Conservation (phyloP, 192 early-diverging fungal genomes). For the Backusella morwellensis region DNA sequence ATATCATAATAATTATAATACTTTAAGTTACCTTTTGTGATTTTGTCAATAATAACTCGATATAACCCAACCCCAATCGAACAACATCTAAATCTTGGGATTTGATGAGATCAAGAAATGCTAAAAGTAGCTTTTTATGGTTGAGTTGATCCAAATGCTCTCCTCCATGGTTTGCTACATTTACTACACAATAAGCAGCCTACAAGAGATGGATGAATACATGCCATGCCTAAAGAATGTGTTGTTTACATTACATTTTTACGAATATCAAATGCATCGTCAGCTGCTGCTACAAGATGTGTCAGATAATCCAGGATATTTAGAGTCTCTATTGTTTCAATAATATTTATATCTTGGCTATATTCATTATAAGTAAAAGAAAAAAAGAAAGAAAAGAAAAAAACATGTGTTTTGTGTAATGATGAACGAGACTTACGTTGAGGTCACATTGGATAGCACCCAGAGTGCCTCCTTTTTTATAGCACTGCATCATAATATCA, state of each 20-base stretch:
- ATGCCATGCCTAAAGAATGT: too few species aligned
- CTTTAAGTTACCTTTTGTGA: constrained; percentile 31
- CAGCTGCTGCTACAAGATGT: constrained; percentile 51
- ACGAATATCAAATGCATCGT: constrained; percentile 63
- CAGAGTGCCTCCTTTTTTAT: constrained; percentile 71
- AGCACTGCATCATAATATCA: constrained; percentile 28
- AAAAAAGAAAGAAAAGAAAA: too few species aligned
- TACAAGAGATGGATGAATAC: background rate
- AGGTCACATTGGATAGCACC: constrained; percentile 69
- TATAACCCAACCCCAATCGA: constrained; percentile 59
- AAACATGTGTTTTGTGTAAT: too few species aligned
- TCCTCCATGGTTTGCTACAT: constrained; percentile 18
- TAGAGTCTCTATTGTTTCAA: constrained; percentile 49
- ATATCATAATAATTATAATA: background rate
- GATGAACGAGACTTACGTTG: constrained; percentile 27
- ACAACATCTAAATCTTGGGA: constrained; percentile 63
- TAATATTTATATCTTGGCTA: constrained; percentile 28
- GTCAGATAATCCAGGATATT: constrained; percentile 52
- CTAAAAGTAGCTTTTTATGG: constrained; percentile 12
- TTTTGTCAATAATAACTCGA: constrained; percentile 52
- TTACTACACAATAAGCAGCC: constrained; percentile 24
- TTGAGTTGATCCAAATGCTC: constrained; percentile 9
- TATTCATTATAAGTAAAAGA: background rate
- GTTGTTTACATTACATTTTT: constrained; percentile 37
- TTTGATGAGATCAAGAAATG: constrained; percentile 56